These are phyloP conservation scores for Rossbeevera mucosa DNA, from an alignment of 768 basidiomycete species.

Conservation along the genomic window DNA sequence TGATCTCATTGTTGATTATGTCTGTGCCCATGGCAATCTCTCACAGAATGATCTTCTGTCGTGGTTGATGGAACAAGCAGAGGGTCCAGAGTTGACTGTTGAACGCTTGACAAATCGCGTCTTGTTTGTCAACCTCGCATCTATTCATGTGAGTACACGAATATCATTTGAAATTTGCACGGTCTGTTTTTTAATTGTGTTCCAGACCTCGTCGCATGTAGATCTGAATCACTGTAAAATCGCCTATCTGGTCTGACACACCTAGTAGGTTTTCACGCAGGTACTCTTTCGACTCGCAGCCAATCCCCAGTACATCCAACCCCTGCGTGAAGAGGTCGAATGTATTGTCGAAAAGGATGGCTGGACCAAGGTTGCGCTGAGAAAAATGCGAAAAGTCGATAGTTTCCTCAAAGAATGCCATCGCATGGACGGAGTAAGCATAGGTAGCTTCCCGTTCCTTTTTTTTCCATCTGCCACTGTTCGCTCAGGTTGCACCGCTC, in stretches of 20 bases:
- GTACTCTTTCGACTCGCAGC: slow-evolving; percentile 1
- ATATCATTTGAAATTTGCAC: background rate
- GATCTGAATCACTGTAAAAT: background rate
- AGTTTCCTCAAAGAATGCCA: slow-evolving; percentile 11
- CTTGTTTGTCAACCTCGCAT: background rate
- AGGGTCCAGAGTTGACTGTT: background rate
- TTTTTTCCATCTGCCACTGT: background rate
- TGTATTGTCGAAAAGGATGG: background rate
- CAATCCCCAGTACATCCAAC: background rate
- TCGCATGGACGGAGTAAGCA: slow-evolving; percentile 2
- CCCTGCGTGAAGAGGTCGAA: slow-evolving; percentile 9
- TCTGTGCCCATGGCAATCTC: background rate
- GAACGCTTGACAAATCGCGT: background rate
- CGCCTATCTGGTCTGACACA: background rate
- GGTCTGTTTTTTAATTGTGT: background rate
- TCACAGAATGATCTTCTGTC: background rate
- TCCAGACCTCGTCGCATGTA: background rate
- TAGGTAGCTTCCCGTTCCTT: background rate
- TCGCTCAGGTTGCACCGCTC: no score
- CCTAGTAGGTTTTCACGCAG: background rate
- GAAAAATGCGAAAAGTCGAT: slow-evolving; percentile 6
- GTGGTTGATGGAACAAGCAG: slow-evolving; percentile 9
- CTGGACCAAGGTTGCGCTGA: slow-evolving; percentile 1
- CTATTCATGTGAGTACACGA: background rate
- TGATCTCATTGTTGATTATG: background rate